Base-by-base conservation (phyloP, 257 asterid genomes). In the Lavandula angustifolia region DNA sequence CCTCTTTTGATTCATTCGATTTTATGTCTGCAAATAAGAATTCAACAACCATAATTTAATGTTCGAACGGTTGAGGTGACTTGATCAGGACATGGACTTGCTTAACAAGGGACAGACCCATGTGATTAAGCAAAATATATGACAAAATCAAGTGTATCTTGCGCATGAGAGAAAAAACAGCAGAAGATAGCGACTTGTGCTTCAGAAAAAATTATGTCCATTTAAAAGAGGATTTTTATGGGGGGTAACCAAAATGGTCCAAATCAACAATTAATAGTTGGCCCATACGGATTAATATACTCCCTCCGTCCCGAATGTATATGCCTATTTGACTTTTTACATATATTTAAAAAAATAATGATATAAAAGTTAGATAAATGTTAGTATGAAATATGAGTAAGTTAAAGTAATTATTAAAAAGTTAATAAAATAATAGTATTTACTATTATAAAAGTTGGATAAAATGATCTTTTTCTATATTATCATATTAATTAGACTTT, bases 101-200 rank as follows among this genome's bases (percentile, higher is more conserved):
- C 46, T 14, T 42, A 41, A 54, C 7, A 37, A 41, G 54, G 42
- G 65, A 67, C 64, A 55, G 29, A 6, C 49, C 64, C 72, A 55
- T 67, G 65, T 67, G 72, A 55, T 16, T 67, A 22, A 22, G 27
- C 27, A 22, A 22, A 22, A 22, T 22, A 22, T 22, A 52, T 10
- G 3, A 4, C 7, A 54, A 27, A 51, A 50, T 7, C 55, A 18
- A 17, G 9, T 11, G 17, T 1, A 9, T 2, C 4, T 52, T 54
- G 10, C 11, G 40, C n/a, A 53, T 33, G 43, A n/a, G 9, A 22
- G 17, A 2, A 27, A 60, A 60, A n/a, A n/a, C n/a, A 41, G 16
- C 12, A 42, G 35, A 41, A 10, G 6, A 22, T 51, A 51, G 57
- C 14, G 4, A 52, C 10, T 52, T 52, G 29, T 51, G 37, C 1